These are phyloP conservation scores for Pseudocercospora eumusae DNA, from an alignment of 2,329 filamentous ascomycete genomes.

Conservation along the genomic window DNA sequence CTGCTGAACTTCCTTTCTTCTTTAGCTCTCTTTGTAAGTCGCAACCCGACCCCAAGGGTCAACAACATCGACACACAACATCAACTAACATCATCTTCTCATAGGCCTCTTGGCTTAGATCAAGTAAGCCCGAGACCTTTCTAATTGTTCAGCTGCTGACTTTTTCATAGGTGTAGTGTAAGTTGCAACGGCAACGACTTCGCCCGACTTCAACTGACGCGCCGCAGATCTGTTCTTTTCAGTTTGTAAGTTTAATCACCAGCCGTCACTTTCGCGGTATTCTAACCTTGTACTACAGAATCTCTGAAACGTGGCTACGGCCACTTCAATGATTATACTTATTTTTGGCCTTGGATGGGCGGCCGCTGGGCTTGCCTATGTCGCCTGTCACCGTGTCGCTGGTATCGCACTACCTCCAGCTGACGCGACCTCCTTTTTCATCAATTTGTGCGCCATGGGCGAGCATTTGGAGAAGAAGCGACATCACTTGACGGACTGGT, in stretches of 20 bases:
- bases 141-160: neutral
- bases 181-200: neutral
- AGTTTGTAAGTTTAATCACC: neutral
- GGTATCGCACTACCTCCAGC: conserved; percentile 17
- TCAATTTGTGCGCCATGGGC: neutral
- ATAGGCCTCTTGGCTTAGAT: conserved; percentile 19
- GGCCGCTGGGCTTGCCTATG: conserved; percentile 20
- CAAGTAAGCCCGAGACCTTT: neutral
- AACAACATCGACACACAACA: neutral
- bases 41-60: too few relatives aligned
- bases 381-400: conserved; percentile 18
- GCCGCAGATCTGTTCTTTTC: neutral
- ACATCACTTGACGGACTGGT: neutral
- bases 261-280: neutral
- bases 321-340: conserved; percentile 15
- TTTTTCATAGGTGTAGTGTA: neutral
- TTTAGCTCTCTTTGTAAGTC: conserved; percentile 11
- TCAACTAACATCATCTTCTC: neutral
- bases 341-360: conserved; percentile 17
- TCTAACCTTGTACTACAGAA: neutral
- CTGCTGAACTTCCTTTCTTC: conserved; percentile 5
- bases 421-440: conserved; percentile 16
- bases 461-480: neutral
- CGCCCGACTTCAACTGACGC: neutral
- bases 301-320: conserved; percentile 16